A percentile compares a stretch with the other conserved stretches of the same genome.
phyloP scores from a whole-genome alignment of 2,329 filamentous ascomycete genomes.

The Aspergillus brasiliensis region DNA sequence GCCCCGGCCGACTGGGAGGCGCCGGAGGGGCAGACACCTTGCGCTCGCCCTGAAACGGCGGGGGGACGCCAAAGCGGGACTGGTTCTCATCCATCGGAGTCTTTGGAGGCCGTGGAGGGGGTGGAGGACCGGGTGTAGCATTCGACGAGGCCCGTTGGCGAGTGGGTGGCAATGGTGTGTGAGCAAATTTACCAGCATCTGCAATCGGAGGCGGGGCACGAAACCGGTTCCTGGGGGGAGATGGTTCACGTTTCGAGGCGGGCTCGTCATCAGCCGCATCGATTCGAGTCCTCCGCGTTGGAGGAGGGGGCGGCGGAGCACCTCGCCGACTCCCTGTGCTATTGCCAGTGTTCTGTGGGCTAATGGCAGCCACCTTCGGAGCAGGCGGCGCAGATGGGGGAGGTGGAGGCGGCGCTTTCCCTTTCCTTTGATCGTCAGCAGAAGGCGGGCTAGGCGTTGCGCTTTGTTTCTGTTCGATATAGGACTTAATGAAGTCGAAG shows the following conservation, averaged over 20 bases:
- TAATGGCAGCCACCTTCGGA: conserved; percentile 50
- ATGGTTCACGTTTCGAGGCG: conserved; percentile 68
- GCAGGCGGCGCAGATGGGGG: conserved; percentile 56
- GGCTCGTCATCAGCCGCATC: conserved; percentile 57
- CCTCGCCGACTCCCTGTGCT: conserved; percentile 56
- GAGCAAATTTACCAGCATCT: conserved; percentile 85
- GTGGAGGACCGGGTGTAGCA: conserved; percentile 61
- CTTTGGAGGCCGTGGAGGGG: conserved; percentile 70
- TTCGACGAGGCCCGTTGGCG: conserved; percentile 54
- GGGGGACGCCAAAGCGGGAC: conserved; percentile 74
- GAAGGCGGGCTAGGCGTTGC: conserved; percentile 42
- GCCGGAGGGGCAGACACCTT: conserved; percentile 68
- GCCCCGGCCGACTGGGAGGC: conserved; percentile 66
- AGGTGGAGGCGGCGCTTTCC: conserved; percentile 62
- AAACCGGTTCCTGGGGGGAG: conserved; percentile 72
- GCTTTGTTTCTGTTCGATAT: conserved; percentile 65
- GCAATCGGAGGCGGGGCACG: conserved; percentile 83
- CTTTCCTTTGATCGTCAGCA: conserved; percentile 51
- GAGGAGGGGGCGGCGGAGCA: conserved; percentile 62
- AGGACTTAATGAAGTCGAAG: conserved; percentile 68
- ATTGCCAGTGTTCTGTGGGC: conserved; percentile 63
- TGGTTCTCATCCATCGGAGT: conserved; percentile 68
- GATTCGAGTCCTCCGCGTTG: conserved; percentile 48
- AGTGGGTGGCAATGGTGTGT: conserved; percentile 52
- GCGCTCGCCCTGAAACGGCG: conserved; percentile 71